Base-by-base conservation (phyloP, 1,284 basidiomycete genomes). In the Schizophyllum amplum region DNA sequence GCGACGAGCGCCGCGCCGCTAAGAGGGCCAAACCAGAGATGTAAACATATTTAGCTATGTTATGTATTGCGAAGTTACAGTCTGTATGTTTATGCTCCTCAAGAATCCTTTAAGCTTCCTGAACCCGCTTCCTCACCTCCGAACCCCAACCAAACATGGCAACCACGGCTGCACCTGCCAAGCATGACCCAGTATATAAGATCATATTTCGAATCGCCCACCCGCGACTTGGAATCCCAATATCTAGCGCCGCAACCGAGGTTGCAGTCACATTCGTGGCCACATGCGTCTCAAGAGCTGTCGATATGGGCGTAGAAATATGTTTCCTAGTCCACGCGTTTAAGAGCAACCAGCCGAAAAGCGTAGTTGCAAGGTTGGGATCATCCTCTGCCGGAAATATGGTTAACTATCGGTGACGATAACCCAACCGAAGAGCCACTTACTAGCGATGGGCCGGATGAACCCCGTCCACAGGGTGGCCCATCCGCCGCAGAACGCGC, bases 291-390 rank as follows among this genome's bases (percentile, higher is more conserved):
- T 42, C 48, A 20, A 50, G 48, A 11, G 24, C 20, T 9, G 48
- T 22, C 4, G 48, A 50, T 2, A 50, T 50, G 4, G 74, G 75
- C 5, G 73, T 73, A 4, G 72, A 73, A 2, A 76, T 25, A 78
- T 69, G 55, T 75, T 75, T 1, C 75, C 75, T 4, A 77, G 58
- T 0, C 75, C 75, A 7, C 74, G 65, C 0, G 72, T n/a, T 69
- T 26, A 75, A 63, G 21, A 72, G 63, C n/a, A 75, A 62, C 53
- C 72, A 69, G 23, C 74, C 72, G 53, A 70, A 70, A 15, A 77
- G 62, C 7, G 66, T 66, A n/a, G 72, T 71, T 2, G 68, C 61
- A 17, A 72, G 63, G 4, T 56, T 61, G 0, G 68, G 70, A 54
- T 76, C 72, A 11, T 50, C 48, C 48, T 50, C 48, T 50, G 24